phyloP scores from a whole-genome alignment of 2,329 filamentous ascomycete genomes.

The Sporothrix pallida region DNA sequence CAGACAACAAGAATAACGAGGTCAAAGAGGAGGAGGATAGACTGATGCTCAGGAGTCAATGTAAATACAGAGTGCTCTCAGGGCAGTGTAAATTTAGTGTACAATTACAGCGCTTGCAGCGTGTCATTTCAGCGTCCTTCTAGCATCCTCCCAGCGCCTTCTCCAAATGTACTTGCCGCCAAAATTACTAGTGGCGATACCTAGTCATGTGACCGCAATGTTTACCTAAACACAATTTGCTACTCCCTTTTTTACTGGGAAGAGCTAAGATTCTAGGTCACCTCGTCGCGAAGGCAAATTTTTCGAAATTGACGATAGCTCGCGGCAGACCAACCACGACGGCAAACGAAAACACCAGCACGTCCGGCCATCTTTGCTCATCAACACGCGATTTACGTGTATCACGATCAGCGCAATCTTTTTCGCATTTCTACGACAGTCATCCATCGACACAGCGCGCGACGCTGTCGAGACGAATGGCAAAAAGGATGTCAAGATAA shows the following conservation, averaged over 20 bases:
- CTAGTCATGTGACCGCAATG: background rate
- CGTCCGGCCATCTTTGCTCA: background rate
- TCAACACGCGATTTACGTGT: background rate
- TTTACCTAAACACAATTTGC: slow-evolving; percentile 24
- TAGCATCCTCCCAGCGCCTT: too few relatives aligned
- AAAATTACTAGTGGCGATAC: background rate
- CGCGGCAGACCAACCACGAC: background rate
- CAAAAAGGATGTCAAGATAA: slow-evolving; percentile 32
- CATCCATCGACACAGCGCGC: slow-evolving; percentile 27
- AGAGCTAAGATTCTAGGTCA: background rate
- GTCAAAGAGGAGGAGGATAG: slow-evolving; percentile 6
- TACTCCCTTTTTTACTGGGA: background rate
- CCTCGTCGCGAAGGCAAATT: slow-evolving; percentile 31
- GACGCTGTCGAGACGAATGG: slow-evolving; percentile 32
- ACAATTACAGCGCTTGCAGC: background rate
- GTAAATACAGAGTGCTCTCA: background rate
- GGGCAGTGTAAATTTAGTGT: background rate
- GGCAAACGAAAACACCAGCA: background rate
- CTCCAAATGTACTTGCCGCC: background rate
- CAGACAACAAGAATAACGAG: background rate
- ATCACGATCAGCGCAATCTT: background rate
- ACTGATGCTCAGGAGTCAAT: background rate
- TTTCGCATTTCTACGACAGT: background rate
- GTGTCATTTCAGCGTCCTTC: background rate
- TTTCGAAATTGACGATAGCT: slow-evolving; percentile 26